Conservation (phyloP, 2,329 filamentous ascomycete genomes). For the Ceratocystis colombiana region DNA sequence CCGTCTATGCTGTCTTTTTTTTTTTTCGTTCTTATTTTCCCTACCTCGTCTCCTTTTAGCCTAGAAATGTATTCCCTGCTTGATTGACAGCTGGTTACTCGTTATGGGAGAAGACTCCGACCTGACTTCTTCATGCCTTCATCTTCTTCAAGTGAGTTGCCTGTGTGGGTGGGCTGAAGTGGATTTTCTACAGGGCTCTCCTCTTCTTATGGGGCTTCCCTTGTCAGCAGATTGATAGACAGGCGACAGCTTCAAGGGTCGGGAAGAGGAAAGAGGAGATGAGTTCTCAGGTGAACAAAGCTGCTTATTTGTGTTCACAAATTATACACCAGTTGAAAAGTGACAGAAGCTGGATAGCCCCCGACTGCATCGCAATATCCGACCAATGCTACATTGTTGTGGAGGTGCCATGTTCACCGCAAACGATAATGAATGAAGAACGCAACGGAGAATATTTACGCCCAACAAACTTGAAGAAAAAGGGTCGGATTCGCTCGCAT, state of each 20-base stretch:
- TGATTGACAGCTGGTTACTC: neutral
- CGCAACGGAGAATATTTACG: neutral
- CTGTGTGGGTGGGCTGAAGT: neutral
- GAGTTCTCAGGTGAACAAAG: neutral
- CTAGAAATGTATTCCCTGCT: neutral
- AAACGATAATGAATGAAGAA: neutral
- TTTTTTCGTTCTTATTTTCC: neutral
- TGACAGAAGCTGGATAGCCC: neutral
- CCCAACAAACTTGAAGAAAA: neutral
- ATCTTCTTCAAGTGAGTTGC: too few relatives aligned
- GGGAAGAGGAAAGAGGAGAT: neutral
- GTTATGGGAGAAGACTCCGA: neutral
- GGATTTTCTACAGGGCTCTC: neutral
- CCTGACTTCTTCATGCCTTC: neutral
- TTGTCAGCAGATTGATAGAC: slow-evolving; percentile 9
- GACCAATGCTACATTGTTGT: slow-evolving; percentile 4
- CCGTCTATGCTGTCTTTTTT: neutral
- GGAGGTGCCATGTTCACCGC: neutral
- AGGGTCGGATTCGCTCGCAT: neutral
- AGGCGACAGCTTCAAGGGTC: slow-evolving; percentile 10
- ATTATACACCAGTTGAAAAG: neutral
- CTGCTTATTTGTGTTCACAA: neutral
- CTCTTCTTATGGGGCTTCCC: neutral
- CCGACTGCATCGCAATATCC: neutral
- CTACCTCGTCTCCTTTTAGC: neutral